Percentiles rank a stretch among this genome's conserved stretches.
Evolutionary conservation across 2,329 filamentous ascomycete species (phyloP).

Genomic region (Venturia aucupariae): DNA sequence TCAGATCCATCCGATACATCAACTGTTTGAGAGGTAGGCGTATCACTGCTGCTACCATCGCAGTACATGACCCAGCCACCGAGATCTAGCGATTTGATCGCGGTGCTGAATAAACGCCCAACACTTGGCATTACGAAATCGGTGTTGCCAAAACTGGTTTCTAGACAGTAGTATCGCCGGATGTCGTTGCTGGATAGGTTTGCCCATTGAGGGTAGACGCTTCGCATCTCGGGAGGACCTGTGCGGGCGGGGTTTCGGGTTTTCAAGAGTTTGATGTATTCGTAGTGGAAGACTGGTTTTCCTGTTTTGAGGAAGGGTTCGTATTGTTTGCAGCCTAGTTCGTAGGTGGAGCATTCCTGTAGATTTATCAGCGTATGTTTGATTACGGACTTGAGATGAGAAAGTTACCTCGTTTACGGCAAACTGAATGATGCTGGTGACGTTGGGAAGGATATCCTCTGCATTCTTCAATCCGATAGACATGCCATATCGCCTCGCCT

Average conservation of each 20-base stretch:
- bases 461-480: constrained; percentile 62
- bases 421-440: constrained; percentile 50
- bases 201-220: constrained; percentile 19
- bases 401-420: constrained; percentile 49
- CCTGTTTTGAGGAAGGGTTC: constrained; percentile 47
- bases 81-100: constrained; percentile 56
- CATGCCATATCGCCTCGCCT: constrained; percentile 27
- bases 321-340: constrained; percentile 50
- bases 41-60: constrained; percentile 16
- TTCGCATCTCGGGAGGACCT: constrained; percentile 16
- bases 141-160: not conserved
- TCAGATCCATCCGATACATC: constrained; percentile 20
- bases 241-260: not conserved
- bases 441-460: constrained; percentile 45
- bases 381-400: constrained; percentile 40
- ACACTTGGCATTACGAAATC: not conserved
- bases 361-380: constrained; percentile 30
- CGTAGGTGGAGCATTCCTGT: constrained; percentile 49
- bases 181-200: constrained; percentile 17
- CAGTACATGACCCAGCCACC: constrained; percentile 56
- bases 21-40: not conserved
- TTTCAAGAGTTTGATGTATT: constrained; percentile 39
- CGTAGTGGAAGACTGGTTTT: constrained; percentile 66
- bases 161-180: constrained; percentile 20
- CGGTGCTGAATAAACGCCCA: constrained; percentile 36